phyloP scores from a whole-genome alignment of 495 filamentous ascomycete genomes.

The Cudoniella acicularis region DNA sequence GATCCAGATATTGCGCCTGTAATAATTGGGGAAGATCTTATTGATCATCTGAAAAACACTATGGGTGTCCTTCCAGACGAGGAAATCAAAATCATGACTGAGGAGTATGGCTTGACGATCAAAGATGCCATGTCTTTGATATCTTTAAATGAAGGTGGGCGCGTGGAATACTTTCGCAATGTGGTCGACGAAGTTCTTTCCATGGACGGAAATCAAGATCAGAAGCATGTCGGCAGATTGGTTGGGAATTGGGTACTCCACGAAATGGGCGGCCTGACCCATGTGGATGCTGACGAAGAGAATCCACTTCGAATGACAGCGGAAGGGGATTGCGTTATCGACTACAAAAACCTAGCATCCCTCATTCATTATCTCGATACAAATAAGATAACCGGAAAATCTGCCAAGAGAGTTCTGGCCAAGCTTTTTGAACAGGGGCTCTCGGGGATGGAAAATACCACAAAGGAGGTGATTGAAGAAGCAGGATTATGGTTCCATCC shows the following conservation, averaged over 20 bases:
- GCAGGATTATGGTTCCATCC: constrained; percentile 64
- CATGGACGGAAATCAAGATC: neutral
- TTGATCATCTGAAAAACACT: constrained; percentile 53
- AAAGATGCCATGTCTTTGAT: constrained; percentile 87
- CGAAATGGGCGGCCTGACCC: constrained; percentile 73
- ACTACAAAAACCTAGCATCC: constrained; percentile 56
- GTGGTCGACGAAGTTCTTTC: constrained; percentile 49
- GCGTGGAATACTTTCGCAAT: constrained; percentile 79
- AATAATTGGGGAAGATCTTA: constrained; percentile 65
- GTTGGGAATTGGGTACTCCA: constrained; percentile 75
- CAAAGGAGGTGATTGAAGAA: constrained; percentile 59
- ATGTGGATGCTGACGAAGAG: constrained; percentile 28
- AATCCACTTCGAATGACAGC: constrained; percentile 30
- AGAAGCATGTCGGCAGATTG: constrained; percentile 32
- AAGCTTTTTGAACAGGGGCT: constrained; percentile 48
- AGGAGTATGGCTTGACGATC: constrained; percentile 59
- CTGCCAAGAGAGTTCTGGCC: constrained; percentile 71
- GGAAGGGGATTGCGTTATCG: constrained; percentile 43
- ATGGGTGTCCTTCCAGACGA: constrained; percentile 70
- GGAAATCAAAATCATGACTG: constrained; percentile 54
- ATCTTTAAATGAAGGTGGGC: constrained; percentile 70
- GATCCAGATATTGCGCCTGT: constrained; percentile 88
- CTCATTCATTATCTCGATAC: constrained; percentile 61
- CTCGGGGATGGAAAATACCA: constrained; percentile 41
- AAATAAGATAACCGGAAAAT: constrained; percentile 67